Evolutionary conservation across 2,329 filamentous ascomycete species (phyloP).

Genomic region (Rhynchosporium secalis): DNA sequence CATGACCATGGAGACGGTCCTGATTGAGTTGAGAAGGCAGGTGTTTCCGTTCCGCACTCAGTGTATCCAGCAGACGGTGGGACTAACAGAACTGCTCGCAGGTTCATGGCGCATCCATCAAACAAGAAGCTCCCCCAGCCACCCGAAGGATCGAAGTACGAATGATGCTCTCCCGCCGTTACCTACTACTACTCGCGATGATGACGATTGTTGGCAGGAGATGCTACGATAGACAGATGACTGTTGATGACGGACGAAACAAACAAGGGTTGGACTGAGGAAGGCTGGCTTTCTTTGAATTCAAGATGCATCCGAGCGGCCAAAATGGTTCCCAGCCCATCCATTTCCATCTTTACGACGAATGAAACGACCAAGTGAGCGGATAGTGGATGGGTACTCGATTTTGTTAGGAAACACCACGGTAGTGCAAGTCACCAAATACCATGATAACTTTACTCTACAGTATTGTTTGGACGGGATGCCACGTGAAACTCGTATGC

Average conservation of each 20-base stretch:
- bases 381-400: neutral
- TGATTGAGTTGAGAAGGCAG: constrained; percentile 81
- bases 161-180: neutral
- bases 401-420: neutral
- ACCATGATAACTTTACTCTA: neutral
- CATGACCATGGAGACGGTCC: constrained; percentile 91
- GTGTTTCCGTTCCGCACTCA: constrained; percentile 23
- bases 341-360: constrained; percentile 1
- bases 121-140: constrained; percentile 97
- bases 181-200: neutral
- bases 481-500: neutral
- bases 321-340: constrained; percentile 26
- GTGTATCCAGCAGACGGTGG: neutral
- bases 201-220: neutral
- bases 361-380: constrained; percentile 21
- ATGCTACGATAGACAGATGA: neutral
- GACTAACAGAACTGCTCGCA: constrained; percentile 55
- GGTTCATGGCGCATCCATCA: constrained; percentile 75
- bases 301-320: constrained; percentile 41
- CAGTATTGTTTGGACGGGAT: too few relatives aligned
- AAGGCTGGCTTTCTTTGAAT: constrained; percentile 25
- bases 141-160: constrained; percentile 72
- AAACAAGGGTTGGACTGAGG: constrained; percentile 6
- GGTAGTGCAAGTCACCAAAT: neutral
- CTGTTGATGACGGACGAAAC: neutral